These are phyloP conservation scores for Eutypella sp. DNA, from an alignment of 2,329 filamentous ascomycete species.

Conservation along the genomic window DNA sequence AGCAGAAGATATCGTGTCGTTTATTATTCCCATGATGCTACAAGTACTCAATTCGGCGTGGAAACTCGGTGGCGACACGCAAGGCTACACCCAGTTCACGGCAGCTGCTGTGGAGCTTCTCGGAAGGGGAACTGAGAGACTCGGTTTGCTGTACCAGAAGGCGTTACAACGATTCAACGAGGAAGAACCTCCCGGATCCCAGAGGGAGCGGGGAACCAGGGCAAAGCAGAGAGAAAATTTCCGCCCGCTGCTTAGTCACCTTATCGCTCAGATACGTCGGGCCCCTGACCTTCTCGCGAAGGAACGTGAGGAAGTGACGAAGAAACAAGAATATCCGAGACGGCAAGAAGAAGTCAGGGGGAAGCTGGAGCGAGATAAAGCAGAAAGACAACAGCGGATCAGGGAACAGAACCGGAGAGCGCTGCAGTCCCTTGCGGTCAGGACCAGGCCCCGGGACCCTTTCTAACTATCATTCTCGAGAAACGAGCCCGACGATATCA, in stretches of 20 bases:
- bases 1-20: constrained; percentile 15
- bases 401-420: constrained; percentile 18
- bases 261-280: constrained; percentile 9
- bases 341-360: constrained; percentile 12
- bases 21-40: constrained; percentile 21
- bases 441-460: constrained; percentile 8
- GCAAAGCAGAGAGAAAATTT: constrained; percentile 14
- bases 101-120: constrained; percentile 17
- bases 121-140: constrained; percentile 17
- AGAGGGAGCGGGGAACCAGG: constrained; percentile 2
- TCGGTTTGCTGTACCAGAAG: constrained; percentile 14
- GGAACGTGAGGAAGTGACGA: constrained; percentile 7
- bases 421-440: constrained; percentile 14
- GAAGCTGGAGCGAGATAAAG: constrained; percentile 10
- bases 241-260: constrained; percentile 8
- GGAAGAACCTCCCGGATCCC: constrained; percentile 1
- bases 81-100: constrained; percentile 17
- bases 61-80: constrained; percentile 17
- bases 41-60: constrained; percentile 20
- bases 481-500: constrained; percentile 17
- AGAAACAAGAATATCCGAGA: constrained; percentile 5
- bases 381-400: constrained; percentile 7
- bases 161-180: constrained; percentile 11
- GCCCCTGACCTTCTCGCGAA: constrained; percentile 16
- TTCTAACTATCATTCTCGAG: constrained; percentile 7